A percentile compares a stretch with the other conserved stretches of the same genome.
Conservation (phyloP, 2,329 filamentous ascomycete species). For the Dactylellina parvicollis region DNA sequence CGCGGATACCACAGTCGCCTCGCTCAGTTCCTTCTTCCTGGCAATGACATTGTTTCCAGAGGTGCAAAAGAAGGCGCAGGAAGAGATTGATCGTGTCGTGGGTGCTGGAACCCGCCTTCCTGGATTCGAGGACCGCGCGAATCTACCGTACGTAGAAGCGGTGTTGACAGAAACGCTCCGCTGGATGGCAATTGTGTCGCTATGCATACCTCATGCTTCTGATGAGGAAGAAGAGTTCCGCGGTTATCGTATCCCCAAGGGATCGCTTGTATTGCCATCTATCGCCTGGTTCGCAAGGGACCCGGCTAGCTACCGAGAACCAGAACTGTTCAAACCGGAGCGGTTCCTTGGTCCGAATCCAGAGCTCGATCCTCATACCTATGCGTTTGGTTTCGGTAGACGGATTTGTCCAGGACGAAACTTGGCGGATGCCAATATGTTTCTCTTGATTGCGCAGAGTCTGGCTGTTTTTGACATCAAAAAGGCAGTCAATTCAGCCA, state of each 20-base stretch:
- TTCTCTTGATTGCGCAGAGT: slow-evolving; percentile 65
- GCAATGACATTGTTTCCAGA: slow-evolving; percentile 66
- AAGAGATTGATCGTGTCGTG: slow-evolving; percentile 69
- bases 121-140: slow-evolving; percentile 64
- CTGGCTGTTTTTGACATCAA: slow-evolving; percentile 64
- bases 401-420: slow-evolving; percentile 70
- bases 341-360: slow-evolving; percentile 71
- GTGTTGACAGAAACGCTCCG: slow-evolving; percentile 69
- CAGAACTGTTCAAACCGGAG: slow-evolving; percentile 71
- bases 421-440: slow-evolving; percentile 66
- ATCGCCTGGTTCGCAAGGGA: slow-evolving; percentile 69
- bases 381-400: slow-evolving; percentile 68
- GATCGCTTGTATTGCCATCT: slow-evolving; percentile 67
- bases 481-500: slow-evolving; percentile 39
- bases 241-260: slow-evolving; percentile 67
- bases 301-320: slow-evolving; percentile 70
- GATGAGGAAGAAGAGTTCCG: slow-evolving; percentile 67
- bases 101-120: slow-evolving; percentile 68
- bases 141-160: slow-evolving; percentile 68
- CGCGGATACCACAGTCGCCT: slow-evolving; percentile 63
- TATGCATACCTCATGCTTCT: slow-evolving; percentile 67
- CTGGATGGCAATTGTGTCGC: slow-evolving; percentile 68
- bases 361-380: slow-evolving; percentile 70
- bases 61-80: slow-evolving; percentile 67
- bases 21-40: slow-evolving; percentile 59